phyloP scores from a whole-genome alignment of 352 stramenopile genomes.

The Phytopythium cucurbitacearum region DNA sequence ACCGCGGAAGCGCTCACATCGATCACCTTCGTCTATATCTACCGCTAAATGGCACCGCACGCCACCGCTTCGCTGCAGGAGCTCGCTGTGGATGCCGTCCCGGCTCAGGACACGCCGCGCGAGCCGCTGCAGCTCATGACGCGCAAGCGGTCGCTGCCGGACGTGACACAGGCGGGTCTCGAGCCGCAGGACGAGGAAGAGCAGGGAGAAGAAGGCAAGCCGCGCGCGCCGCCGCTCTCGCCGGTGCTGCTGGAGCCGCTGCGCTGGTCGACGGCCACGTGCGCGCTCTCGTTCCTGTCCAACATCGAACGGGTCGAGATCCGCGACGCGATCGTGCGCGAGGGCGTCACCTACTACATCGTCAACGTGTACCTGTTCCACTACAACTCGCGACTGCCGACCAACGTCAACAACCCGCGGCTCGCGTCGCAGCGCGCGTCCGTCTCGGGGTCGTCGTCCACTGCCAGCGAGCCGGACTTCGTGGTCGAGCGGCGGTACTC shows the following conservation, averaged over 20 bases:
- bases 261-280: conserved; percentile 23
- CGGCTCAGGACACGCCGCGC: conserved; percentile 18
- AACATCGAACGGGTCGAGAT: conserved; percentile 55
- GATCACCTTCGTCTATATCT: no score
- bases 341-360: conserved; percentile 49
- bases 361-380: conserved; percentile 53
- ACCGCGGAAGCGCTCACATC: no score
- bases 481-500: conserved; percentile 57
- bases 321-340: conserved; percentile 28
- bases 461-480: conserved; percentile 35
- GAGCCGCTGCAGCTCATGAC: conserved; percentile 19
- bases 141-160: conserved; percentile 4
- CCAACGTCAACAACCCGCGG: conserved; percentile 38
- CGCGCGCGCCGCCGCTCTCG: conserved; percentile 27
- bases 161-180: neutral
- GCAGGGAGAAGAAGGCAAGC: neutral
- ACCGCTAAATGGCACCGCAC: neutral
- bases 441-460: conserved; percentile 11
- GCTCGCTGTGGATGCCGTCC: conserved; percentile 15
- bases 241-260: conserved; percentile 35
- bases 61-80: neutral
- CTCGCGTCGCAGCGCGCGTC: conserved; percentile 11
- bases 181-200: neutral
- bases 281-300: conserved; percentile 39
- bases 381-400: conserved; percentile 40